These are phyloP conservation scores for Neonectria faginata DNA, from an alignment of 2,329 filamentous ascomycete genomes.

Conservation along the genomic window DNA sequence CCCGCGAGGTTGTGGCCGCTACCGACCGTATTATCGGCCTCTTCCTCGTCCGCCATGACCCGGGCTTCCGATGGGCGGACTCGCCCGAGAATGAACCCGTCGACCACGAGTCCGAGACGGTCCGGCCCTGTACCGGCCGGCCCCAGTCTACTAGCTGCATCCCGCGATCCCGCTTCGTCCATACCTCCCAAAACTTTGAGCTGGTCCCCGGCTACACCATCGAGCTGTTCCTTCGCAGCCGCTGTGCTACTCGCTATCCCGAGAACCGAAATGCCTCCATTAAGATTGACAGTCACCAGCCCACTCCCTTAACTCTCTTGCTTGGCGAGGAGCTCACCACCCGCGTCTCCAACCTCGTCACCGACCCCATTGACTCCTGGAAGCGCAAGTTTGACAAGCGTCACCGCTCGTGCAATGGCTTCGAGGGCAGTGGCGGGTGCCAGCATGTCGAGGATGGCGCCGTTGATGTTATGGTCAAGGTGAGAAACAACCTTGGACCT, in stretches of 20 bases:
- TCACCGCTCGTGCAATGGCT: constrained; percentile 51
- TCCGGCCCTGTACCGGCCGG: constrained; percentile 55
- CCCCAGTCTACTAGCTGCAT: constrained; percentile 61
- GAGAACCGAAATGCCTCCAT: constrained; percentile 54
- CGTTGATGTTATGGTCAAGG: constrained; percentile 58
- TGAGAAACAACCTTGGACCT: constrained; percentile 64
- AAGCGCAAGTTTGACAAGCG: constrained; percentile 56
- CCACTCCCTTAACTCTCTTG: constrained; percentile 59
- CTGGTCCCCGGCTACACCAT: constrained; percentile 62
- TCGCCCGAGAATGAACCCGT: constrained; percentile 55
- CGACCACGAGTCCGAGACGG: constrained; percentile 52
- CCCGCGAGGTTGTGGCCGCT: constrained; percentile 61
- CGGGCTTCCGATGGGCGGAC: constrained; percentile 61
- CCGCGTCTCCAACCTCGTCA: constrained; percentile 56
- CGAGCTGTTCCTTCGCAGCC: constrained; percentile 58
- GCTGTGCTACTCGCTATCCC: constrained; percentile 50
- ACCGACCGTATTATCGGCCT: constrained; percentile 63
- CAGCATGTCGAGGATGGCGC: constrained; percentile 58
- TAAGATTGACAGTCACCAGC: constrained; percentile 60
- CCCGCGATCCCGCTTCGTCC: constrained; percentile 58
- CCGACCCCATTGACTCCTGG: constrained; percentile 54
- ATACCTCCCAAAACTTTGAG: constrained; percentile 43
- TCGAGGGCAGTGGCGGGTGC: constrained; percentile 54
- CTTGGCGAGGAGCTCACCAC: constrained; percentile 62
- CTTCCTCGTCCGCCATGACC: constrained; percentile 63